Evolutionary conservation across 306 rosid species (phyloP), one percentile per base, ranked within the genome.

Genomic region (Parietaria judaica): DNA sequence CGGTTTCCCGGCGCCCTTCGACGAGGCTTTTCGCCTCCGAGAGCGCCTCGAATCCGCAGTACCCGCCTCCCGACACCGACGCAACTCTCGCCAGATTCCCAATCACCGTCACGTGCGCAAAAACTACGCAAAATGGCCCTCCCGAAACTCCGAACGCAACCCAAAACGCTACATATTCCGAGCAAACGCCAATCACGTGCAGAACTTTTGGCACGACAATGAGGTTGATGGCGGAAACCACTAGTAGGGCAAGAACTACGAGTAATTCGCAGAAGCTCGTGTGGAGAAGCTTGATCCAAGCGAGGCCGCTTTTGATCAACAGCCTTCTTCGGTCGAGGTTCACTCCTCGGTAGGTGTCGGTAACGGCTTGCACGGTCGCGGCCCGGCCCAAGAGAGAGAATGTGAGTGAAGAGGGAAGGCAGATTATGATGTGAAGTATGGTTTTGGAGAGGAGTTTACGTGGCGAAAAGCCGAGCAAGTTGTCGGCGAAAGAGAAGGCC

Each of bases 201-300:
- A 58, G 8, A 5, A 71, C 48, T 66, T 64, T 71, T 58, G 76
- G 76, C 16, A 58, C 17, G 8, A 41, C 15, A 39, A 52, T 47
- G 52, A 70, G 56, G 35, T 56, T 55, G 14, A 56, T 58, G 34
- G 39, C 51, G 46, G 63, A 31, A 56, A 63, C 46, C 38, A 53
- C 74, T 3, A 63, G 46, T n/a, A 70, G 74, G 44, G 64, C 64
- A 56, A 63, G 47, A 15, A 63, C 51, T 37, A 63, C 38, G 36
- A 63, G 36, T 15, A 56, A 31, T 36, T 70, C 74, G 53, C 74
- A 70, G 37, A 70, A 39, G 57, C 64, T 58, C 31, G 69, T 63
- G n/a, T 70, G 57, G 23, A 70, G 69, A 63, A 70, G 74, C 65
- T 57, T 70, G 43, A 63, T 56, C 74, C 74, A 70, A n/a, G 64